Base-by-base conservation (phyloP, 768 basidiomycete genomes). In the Phanerochaete sordida region DNA sequence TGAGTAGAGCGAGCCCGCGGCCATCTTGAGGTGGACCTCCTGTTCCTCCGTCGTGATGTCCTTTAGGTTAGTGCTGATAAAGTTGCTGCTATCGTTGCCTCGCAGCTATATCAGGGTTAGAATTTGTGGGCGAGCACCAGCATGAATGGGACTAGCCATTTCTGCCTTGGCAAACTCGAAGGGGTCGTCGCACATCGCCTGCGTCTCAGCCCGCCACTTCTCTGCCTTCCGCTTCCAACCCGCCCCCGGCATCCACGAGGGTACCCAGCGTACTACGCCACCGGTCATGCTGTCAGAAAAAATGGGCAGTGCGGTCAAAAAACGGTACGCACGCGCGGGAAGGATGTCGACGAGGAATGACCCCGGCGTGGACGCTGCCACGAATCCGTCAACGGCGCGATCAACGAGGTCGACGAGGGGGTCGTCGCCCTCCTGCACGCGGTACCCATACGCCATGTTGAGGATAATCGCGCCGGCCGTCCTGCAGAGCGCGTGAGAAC, bases 21-120 rank as follows among this genome's bases (percentile, higher is more conserved):
- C 82, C 84, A 87, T 87, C 69, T 86, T 88, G 60, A 90, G 74
- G 62, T 84, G 79, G 56, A 78, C 72, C 60, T 88, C 85, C 61
- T 87, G 85, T 60, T 87, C 82, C 2, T 72, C 16, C 7, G 28
- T 78, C 27, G 64, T 66, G 47, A 70, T 67, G 52, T 77, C 69
- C 47, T 71, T 80, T 30, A 84, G 65, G 15, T 74, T 70, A 64
- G 79, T 81, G 27, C 73, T 76, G 1, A 82, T 80, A 67, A 87
- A 86, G 8, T 86, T 89, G 21, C 6, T 43, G 62, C 63, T 12
- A 75, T 66, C 24, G 75, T 69, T 23, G 79, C 81, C 24, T 75
- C 79, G n/a, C 86, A 87, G 58, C 81, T 77, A 44, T 24, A 11
- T n/a, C n/a, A n/a, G n/a, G n/a, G n/a, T n/a, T n/a, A n/a, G n/a